phyloP scores from a whole-genome alignment of 768 basidiomycete species.

The Boletus patriciae region DNA sequence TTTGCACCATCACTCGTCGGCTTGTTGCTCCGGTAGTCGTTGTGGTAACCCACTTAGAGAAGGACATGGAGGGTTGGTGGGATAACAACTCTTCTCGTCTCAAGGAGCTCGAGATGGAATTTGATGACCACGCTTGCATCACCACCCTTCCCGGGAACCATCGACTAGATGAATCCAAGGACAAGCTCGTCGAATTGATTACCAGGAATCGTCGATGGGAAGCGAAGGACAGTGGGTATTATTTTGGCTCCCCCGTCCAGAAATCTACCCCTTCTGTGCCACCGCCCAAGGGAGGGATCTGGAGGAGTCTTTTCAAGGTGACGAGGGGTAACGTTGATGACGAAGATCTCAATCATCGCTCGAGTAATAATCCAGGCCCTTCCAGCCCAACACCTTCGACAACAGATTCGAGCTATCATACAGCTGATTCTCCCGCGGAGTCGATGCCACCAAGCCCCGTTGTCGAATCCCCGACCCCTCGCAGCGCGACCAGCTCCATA shows the following conservation, averaged over 20 bases:
- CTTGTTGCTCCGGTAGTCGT: conserved; percentile 38
- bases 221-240: neutral
- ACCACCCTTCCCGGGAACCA: conserved; percentile 25
- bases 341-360: neutral
- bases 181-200: conserved; percentile 17
- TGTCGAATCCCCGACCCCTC: conserved; percentile 15
- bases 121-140: conserved; percentile 40
- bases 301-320: neutral
- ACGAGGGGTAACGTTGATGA: neutral
- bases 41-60: conserved; percentile 39
- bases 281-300: neutral
- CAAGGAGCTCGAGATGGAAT: conserved; percentile 28
- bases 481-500: neutral
- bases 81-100: conserved; percentile 28
- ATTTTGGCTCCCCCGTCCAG: conserved; percentile 12
- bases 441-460: conserved; percentile 5
- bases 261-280: neutral
- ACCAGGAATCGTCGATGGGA: conserved; percentile 10
- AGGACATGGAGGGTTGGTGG: conserved; percentile 35
- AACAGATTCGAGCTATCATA: conserved; percentile 5
- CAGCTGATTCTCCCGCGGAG: conserved; percentile 9
- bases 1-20: conserved; percentile 38
- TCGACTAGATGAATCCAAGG: conserved; percentile 12
- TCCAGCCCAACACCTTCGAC: neutral
- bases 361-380: neutral